These are phyloP conservation scores for Cryptococcus wingfieldii DNA, from an alignment of 1,284 basidiomycete genomes.

Conservation along the genomic window DNA sequence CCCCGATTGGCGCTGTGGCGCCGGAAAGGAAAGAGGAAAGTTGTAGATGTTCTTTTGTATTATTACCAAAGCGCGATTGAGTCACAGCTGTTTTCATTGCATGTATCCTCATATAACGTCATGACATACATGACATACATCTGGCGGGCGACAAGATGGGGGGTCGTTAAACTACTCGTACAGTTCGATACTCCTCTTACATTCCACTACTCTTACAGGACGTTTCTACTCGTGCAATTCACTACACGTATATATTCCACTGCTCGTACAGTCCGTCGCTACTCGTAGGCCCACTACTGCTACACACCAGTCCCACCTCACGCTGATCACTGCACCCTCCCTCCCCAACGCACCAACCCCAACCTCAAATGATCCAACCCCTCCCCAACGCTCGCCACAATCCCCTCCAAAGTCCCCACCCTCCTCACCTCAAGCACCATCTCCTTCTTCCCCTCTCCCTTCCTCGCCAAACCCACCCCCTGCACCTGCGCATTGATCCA, in stretches of 20 bases:
- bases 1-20: no score
- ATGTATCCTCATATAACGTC: no score
- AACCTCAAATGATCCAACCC: conserved; percentile 30
- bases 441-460: conserved; percentile 11
- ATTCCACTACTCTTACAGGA: no score
- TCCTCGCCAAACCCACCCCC: conserved; percentile 10
- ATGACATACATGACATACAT: no score
- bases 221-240: background rate
- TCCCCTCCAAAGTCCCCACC: conserved; percentile 20
- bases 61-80: background rate
- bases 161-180: no score
- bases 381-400: conserved; percentile 20
- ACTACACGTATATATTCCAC: background rate
- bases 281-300: no score
- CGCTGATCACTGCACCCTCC: conserved; percentile 4
- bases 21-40: background rate
- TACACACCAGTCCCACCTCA: no score
- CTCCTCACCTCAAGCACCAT: conserved; percentile 35
- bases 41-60: background rate
- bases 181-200: no score
- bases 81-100: no score
- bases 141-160: no score
- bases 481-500: conserved; percentile 14
- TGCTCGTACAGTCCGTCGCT: background rate
- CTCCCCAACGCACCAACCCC: conserved; percentile 35